Evolutionary conservation across 805 yeast species (phyloP).

Genomic region (Cyberlindnera sargentensis): DNA sequence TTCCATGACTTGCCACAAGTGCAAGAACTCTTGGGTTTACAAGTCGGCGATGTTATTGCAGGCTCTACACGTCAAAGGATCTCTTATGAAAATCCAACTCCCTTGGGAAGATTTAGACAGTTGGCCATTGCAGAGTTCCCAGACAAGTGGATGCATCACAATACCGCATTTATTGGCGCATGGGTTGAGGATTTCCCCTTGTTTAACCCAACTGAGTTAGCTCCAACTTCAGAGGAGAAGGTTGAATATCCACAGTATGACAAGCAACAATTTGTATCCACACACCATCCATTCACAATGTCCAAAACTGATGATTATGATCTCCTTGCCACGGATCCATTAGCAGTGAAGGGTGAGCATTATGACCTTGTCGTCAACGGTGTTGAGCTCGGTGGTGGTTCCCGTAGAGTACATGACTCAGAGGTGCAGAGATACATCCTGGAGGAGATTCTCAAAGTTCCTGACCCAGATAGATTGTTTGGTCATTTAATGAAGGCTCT

Average conservation of each 20-base stretch:
- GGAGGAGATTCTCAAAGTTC: constrained; percentile 52
- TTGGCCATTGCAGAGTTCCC: constrained; percentile 55
- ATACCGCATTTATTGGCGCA: constrained; percentile 43
- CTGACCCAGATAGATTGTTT: constrained; percentile 55
- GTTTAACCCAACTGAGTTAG: constrained; percentile 64
- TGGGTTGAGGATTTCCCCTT: constrained; percentile 96
- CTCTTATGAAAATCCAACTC: constrained; percentile 91
- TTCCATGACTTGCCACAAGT: constrained; percentile 28
- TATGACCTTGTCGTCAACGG: constrained; percentile 93
- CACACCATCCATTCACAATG: constrained; percentile 99
- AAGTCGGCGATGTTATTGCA: constrained; percentile 70
- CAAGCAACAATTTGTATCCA: constrained; percentile 44
- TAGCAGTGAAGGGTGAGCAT: constrained; percentile 77
- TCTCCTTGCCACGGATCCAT: constrained; percentile 44
- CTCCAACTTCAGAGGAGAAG: constrained; percentile 6
- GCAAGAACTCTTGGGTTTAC: constrained; percentile 32
- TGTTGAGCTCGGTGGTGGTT: constrained; percentile 95
- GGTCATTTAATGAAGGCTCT: constrained; percentile 83
- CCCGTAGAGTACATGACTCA: constrained; percentile 88
- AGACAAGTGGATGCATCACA: constrained; percentile 29
- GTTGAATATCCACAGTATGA: constrained; percentile 58
- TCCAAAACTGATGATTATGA: constrained; percentile 63
- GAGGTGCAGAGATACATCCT: constrained; percentile 69
- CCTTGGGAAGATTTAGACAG: constrained; percentile 82
- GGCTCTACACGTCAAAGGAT: constrained; percentile 63